A percentile compares a stretch with the other conserved stretches of the same genome.
Conservation (phyloP, 352 stramenopile genomes). For the Pythium biforme region DNA sequence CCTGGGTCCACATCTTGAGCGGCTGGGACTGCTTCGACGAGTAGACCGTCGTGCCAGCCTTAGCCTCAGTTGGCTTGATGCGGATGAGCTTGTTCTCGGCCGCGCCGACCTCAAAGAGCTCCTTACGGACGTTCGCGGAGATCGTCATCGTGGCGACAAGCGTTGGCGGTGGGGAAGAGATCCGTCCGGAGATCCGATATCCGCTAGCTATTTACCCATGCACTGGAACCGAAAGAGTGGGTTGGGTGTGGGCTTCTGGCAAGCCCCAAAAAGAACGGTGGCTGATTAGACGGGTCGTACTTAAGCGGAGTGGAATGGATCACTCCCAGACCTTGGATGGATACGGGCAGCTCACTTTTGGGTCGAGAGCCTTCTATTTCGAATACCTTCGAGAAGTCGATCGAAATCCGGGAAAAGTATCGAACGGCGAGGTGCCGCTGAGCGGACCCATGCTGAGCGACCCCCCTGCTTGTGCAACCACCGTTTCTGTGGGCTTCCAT, state of each 20-base stretch:
- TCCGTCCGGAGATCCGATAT: slow-evolving; percentile 23
- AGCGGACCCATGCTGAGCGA: not conserved
- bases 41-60: slow-evolving; percentile 82
- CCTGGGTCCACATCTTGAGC: slow-evolving; percentile 84
- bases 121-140: slow-evolving; percentile 81
- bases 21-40: slow-evolving; percentile 82
- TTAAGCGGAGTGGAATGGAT: slow-evolving; percentile 40
- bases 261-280: slow-evolving; percentile 12
- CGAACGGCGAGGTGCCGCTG: not conserved
- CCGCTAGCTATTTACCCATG: slow-evolving; percentile 17
- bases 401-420: slow-evolving; percentile 3
- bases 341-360: slow-evolving; percentile 24
- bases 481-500: too few relatives aligned
- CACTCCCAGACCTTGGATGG: slow-evolving; percentile 31
- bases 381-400: slow-evolving; percentile 29
- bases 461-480: not conserved
- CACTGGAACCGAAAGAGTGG: slow-evolving; percentile 29
- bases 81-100: slow-evolving; percentile 79
- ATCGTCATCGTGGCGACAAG: slow-evolving; percentile 67
- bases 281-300: slow-evolving; percentile 40
- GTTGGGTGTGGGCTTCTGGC: slow-evolving; percentile 13
- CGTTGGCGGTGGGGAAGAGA: slow-evolving; percentile 6
- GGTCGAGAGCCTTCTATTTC: slow-evolving; percentile 15
- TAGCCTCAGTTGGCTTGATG: slow-evolving; percentile 82
- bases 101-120: slow-evolving; percentile 82